These are phyloP conservation scores for Neoscytalidium dimidiatum DNA, from an alignment of 2,329 filamentous ascomycete genomes.

Conservation along the genomic window DNA sequence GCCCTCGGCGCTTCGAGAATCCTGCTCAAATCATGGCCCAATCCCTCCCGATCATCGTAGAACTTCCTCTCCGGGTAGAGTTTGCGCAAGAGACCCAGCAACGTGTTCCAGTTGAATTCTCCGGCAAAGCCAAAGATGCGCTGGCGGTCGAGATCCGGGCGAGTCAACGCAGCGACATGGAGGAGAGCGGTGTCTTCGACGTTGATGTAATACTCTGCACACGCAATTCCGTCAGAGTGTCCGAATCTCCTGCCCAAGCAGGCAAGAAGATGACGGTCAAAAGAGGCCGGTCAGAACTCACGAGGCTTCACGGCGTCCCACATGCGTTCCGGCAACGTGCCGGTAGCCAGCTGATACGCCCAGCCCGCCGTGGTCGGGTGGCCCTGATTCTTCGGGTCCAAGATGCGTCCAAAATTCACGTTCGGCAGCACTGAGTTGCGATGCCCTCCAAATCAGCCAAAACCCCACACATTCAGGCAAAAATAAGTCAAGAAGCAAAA, in stretches of 20 bases:
- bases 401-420: conserved; percentile 23
- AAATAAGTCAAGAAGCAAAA: not conserved
- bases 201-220: conserved; percentile 25
- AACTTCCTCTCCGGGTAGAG: conserved; percentile 7
- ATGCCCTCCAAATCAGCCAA: too few relatives aligned
- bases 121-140: conserved; percentile 24
- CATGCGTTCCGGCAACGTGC: conserved; percentile 19
- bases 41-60: conserved; percentile 18
- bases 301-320: not conserved
- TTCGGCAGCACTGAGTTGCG: conserved; percentile 1
- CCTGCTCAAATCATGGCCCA: conserved; percentile 22
- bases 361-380: conserved; percentile 23
- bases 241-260: not conserved
- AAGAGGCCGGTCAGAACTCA: not conserved
- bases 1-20: conserved; percentile 5
- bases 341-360: conserved; percentile 20
- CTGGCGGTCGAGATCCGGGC: conserved; percentile 20
- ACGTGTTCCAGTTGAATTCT: conserved; percentile 21
- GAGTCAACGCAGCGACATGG: conserved; percentile 25
- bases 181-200: conserved; percentile 26
- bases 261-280: too few relatives aligned
- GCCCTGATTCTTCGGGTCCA: conserved; percentile 23
- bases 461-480: not conserved
- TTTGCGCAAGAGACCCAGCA: conserved; percentile 17
- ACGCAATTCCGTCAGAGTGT: too few relatives aligned